These are phyloP conservation scores for Botrytis paeoniae DNA, from an alignment of 2,329 filamentous ascomycete species.

Conservation along the genomic window DNA sequence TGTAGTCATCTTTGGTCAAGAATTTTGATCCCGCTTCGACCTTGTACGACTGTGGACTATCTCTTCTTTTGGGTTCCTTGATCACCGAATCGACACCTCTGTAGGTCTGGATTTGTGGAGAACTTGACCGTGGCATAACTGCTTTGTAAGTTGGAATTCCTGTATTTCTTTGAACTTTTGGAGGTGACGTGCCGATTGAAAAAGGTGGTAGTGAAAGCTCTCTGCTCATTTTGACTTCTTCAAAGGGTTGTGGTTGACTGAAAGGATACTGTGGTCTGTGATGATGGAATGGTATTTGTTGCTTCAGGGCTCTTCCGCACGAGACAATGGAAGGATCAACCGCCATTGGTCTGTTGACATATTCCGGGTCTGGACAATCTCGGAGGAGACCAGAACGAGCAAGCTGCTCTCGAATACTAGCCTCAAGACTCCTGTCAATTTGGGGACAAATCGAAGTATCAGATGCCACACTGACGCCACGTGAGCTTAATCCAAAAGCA, in stretches of 20 bases:
- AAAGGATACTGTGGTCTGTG: constrained; percentile 9
- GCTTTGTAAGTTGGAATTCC: not conserved
- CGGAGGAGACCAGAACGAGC: constrained; percentile 17
- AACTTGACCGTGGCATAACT: not conserved
- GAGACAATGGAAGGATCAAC: constrained; percentile 31
- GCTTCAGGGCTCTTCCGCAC: constrained; percentile 20
- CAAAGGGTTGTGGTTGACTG: not conserved
- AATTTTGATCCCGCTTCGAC: constrained; percentile 6
- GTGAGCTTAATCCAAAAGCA: not conserved
- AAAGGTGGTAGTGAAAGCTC: not conserved
- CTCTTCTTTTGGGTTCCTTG: constrained; percentile 13
- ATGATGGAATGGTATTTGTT: not conserved
- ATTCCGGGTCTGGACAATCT: constrained; percentile 18
- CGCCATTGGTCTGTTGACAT: constrained; percentile 7
- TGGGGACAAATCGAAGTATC: constrained; percentile 4
- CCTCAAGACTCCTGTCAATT: constrained; percentile 13
- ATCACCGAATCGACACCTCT: constrained; percentile 14
- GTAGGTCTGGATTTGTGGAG: constrained; percentile 7
- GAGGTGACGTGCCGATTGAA: not conserved
- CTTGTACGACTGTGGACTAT: not conserved
- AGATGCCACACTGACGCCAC: not conserved
- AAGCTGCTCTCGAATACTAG: constrained; percentile 15
- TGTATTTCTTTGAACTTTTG: not conserved
- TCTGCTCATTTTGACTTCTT: not conserved
- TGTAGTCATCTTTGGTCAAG: constrained; percentile 18